phyloP scores from a whole-genome alignment of 192 early-diverging fungal species.

The Backusella sp. region DNA sequence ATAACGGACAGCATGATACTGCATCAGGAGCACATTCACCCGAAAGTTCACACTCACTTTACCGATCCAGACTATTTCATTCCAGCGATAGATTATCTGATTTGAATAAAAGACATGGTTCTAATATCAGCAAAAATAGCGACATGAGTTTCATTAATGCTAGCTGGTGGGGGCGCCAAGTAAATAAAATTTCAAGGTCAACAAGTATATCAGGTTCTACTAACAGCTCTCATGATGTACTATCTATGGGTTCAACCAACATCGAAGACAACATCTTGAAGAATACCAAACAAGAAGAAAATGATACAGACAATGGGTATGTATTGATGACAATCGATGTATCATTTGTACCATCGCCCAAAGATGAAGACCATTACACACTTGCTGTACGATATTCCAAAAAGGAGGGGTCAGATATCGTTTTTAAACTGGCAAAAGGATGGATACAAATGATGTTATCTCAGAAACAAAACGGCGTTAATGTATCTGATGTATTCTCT shows the following conservation, averaged over 20 bases:
- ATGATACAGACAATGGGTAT: constrained; percentile 3
- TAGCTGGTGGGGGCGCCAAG: background rate
- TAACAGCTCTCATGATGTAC: background rate
- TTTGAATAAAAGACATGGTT: constrained; percentile 2
- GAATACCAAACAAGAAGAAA: background rate
- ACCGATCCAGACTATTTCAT: constrained; percentile 14
- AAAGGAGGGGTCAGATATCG: constrained; percentile 17
- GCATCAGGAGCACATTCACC: background rate
- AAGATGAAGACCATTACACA: constrained; percentile 7
- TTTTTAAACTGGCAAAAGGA: constrained; percentile 23
- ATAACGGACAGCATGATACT: background rate
- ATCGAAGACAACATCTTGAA: background rate
- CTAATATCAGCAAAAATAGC: background rate
- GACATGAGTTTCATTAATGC: background rate
- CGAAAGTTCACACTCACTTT: background rate
- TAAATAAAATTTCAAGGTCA: background rate
- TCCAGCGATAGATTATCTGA: constrained; percentile 10
- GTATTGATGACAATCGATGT: constrained; percentile 21
- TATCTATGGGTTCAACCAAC: constrained; percentile 1
- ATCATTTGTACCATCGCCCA: background rate
- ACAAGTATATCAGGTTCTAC: background rate
- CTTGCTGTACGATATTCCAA: constrained; percentile 17
- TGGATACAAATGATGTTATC: constrained; percentile 18
- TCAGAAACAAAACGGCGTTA: background rate
- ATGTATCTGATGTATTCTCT: background rate